Conservation (phyloP, 176 grass and related monocot genomes). For the Eragrostis nindensis region DNA sequence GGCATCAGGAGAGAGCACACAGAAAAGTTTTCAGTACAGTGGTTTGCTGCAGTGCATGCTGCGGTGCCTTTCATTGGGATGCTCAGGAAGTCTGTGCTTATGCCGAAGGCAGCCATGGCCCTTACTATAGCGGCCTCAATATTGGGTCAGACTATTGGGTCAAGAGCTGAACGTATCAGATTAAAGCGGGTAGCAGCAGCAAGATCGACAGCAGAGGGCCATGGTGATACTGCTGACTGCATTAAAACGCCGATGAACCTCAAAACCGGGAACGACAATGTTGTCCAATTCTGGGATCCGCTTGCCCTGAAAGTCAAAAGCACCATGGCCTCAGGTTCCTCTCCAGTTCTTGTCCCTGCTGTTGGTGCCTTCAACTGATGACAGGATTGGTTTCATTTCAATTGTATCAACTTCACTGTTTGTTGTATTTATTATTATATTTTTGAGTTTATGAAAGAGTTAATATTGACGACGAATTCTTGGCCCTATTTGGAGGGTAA, state of each 20-base stretch:
- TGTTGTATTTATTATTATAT: slow-evolving; percentile 46
- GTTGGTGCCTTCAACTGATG: slow-evolving; percentile 48
- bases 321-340: slow-evolving; percentile 2
- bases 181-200: slow-evolving; percentile 54
- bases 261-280: slow-evolving; percentile 43
- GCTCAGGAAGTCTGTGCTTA: slow-evolving; percentile 87
- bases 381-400: not conserved
- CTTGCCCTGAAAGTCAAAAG: slow-evolving; percentile 46
- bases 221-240: not conserved
- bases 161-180: slow-evolving; percentile 84
- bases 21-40: slow-evolving; percentile 70
- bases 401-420: not conserved
- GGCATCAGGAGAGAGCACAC: slow-evolving; percentile 90
- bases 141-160: slow-evolving; percentile 80
- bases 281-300: slow-evolving; percentile 54
- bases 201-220: slow-evolving; percentile 24
- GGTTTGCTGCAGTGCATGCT: slow-evolving; percentile 74
- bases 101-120: slow-evolving; percentile 81
- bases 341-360: slow-evolving; percentile 42
- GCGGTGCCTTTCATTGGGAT: slow-evolving; percentile 87
- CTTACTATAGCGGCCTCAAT: slow-evolving; percentile 80
- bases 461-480: slow-evolving; percentile 24
- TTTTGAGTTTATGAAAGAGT: slow-evolving; percentile 24
- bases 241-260: slow-evolving; percentile 41
- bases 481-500: slow-evolving; percentile 9